These are phyloP conservation scores for Colletotrichum caudatum DNA, from an alignment of 2,329 filamentous ascomycete genomes.

Conservation along the genomic window DNA sequence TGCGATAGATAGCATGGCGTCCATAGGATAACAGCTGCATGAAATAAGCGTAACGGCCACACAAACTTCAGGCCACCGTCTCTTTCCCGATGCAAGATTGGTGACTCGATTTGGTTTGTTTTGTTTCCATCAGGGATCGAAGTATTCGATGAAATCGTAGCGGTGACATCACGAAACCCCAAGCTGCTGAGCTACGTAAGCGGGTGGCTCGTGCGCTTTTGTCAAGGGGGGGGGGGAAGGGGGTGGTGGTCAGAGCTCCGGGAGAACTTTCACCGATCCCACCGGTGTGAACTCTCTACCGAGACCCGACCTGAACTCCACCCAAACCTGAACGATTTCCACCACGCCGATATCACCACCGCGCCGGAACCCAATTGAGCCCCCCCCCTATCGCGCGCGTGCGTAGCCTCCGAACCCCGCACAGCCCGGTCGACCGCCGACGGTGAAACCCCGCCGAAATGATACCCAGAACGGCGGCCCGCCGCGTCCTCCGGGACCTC, in stretches of 20 bases:
- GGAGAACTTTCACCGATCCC: neutral
- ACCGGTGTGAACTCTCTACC: conserved; percentile 8
- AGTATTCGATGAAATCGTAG: conserved; percentile 13
- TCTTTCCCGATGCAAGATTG: neutral
- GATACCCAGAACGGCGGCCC: conserved; percentile 29
- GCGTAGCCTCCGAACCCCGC: neutral
- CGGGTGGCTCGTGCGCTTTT: neutral
- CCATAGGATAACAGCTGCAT: neutral
- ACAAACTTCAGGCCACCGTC: neutral
- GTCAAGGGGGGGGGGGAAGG: too few species aligned
- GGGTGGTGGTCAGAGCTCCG: neutral
- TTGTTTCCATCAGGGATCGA: neutral
- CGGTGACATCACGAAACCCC: conserved; percentile 26
- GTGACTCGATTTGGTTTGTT: neutral
- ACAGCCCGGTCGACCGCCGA: neutral
- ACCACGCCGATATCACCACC: neutral
- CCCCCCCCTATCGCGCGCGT: neutral
- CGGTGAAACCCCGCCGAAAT: conserved; percentile 5
- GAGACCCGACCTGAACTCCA: conserved; percentile 24
- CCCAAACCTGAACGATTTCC: conserved; percentile 18
- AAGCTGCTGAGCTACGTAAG: conserved; percentile 3
- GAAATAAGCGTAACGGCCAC: neutral
- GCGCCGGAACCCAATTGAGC: neutral
- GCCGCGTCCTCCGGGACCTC: conserved; percentile 36
- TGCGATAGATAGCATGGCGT: conserved; percentile 26